Conservation (phyloP, 768 basidiomycete genomes). For the Leccinum longicurvipes region DNA sequence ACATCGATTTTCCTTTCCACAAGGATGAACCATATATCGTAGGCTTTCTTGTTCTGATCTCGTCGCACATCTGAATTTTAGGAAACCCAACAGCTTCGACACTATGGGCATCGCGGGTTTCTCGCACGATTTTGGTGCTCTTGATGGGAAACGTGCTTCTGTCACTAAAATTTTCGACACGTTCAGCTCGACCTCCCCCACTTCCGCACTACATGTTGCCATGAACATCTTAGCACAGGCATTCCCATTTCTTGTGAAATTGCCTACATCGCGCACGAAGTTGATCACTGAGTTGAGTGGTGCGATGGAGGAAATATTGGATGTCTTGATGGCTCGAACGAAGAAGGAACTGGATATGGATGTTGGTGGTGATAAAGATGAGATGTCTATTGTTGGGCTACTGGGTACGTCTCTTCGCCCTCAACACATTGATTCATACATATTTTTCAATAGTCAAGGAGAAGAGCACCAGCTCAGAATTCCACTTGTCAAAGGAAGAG, state of each 20-base stretch:
- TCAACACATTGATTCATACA: no score
- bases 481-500: no score
- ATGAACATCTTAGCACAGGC: constrained; percentile 36
- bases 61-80: background rate
- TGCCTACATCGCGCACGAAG: constrained; percentile 38
- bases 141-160: constrained; percentile 45
- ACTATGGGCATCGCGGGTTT: constrained; percentile 61
- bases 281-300: constrained; percentile 29
- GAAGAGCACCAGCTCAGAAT: no score
- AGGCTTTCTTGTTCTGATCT: background rate
- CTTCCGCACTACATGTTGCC: constrained; percentile 27
- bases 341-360: constrained; percentile 33
- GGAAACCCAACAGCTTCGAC: constrained; percentile 40
- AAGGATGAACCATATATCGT: constrained; percentile 37
- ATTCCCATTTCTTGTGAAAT: constrained; percentile 33
- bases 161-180: constrained; percentile 41
- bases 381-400: no score
- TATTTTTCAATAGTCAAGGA: no score
- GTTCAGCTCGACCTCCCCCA: constrained; percentile 20
- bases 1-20: background rate
- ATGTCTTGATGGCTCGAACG: constrained; percentile 36
- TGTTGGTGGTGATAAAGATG: no score
- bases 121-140: constrained; percentile 53
- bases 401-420: no score
- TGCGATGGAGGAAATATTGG: constrained; percentile 41